These are phyloP conservation scores for Stemphylium lycopersici DNA, from an alignment of 2,329 filamentous ascomycete genomes.

Conservation along the genomic window DNA sequence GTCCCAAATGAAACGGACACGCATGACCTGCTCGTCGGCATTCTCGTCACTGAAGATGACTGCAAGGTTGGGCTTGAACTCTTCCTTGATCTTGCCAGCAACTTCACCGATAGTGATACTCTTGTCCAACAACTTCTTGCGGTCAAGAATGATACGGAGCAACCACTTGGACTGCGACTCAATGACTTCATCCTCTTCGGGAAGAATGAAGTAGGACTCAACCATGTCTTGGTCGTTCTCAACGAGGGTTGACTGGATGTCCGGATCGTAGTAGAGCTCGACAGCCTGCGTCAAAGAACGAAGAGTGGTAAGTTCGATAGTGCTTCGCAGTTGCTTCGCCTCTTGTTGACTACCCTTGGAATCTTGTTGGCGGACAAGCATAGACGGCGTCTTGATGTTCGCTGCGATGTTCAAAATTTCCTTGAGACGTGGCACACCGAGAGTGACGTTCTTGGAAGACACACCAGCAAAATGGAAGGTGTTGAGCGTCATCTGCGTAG, in stretches of 20 bases:
- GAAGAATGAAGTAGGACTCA: conserved; percentile 94
- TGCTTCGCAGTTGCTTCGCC: conserved; percentile 84
- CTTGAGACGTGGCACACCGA: conserved; percentile 98
- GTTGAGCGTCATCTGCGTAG: conserved; percentile 99
- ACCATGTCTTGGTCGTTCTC: conserved; percentile 91
- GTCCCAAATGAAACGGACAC: conserved; percentile 78
- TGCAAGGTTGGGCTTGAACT: conserved; percentile 76
- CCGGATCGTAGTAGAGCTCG: conserved; percentile 97
- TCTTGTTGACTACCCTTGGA: conserved; percentile 70
- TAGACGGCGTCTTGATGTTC: conserved; percentile 98
- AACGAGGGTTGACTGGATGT: conserved; percentile 84
- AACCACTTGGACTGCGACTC: conserved; percentile 88
- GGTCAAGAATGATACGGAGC: conserved; percentile 88
- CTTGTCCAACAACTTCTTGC: conserved; percentile 95
- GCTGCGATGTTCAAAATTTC: conserved; percentile 98
- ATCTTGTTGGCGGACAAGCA: conserved; percentile 84
- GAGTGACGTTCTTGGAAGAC: conserved; percentile 98
- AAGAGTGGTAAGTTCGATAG: conserved; percentile 92
- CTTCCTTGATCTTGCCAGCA: conserved; percentile 84
- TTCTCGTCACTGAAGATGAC: conserved; percentile 99
- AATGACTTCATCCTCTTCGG: conserved; percentile 70
- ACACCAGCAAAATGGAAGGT: conserved; percentile 99
- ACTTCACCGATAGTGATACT: conserved; percentile 90
- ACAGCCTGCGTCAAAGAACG: conserved; percentile 89
- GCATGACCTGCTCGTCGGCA: conserved; percentile 91